Conservation (phyloP, 768 basidiomycete genomes). For the Mycena albidolilacea region DNA sequence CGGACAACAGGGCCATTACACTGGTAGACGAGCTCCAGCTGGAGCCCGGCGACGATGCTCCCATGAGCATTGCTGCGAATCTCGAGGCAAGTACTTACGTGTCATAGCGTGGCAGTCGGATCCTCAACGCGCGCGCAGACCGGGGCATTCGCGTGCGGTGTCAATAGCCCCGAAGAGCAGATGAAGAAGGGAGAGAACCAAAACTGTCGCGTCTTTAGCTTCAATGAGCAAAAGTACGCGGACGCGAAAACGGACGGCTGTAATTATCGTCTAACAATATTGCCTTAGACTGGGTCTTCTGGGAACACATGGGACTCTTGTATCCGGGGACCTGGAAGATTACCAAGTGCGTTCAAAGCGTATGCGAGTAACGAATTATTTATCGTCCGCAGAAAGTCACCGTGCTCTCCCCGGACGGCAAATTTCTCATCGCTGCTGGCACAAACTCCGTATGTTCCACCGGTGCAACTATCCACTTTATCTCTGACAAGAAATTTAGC, state of each 20-base stretch:
- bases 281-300: conserved; percentile 66
- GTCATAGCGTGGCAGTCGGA: conserved; percentile 9
- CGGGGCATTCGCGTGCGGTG: conserved; percentile 82
- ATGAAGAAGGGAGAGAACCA: conserved; percentile 80
- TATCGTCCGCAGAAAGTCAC: conserved; percentile 84
- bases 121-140: conserved; percentile 47
- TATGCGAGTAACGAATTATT: conserved; percentile 29
- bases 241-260: background rate
- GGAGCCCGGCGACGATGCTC: conserved; percentile 88
- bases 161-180: conserved; percentile 82
- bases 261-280: conserved; percentile 15
- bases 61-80: conserved; percentile 93
- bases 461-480: background rate
- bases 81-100: conserved; percentile 59
- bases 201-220: conserved; percentile 84
- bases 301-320: conserved; percentile 73
- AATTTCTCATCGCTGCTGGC: conserved; percentile 80
- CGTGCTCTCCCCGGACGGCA: conserved; percentile 78
- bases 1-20: conserved; percentile 65
- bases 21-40: conserved; percentile 81
- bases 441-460: conserved; percentile 70
- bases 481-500: conserved; percentile 51
- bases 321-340: conserved; percentile 74
- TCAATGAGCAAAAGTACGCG: conserved; percentile 73
- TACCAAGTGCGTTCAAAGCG: conserved; percentile 79